phyloP scores from a whole-genome alignment of 2,329 filamentous ascomycete species.

The Monilinia fructicola region DNA sequence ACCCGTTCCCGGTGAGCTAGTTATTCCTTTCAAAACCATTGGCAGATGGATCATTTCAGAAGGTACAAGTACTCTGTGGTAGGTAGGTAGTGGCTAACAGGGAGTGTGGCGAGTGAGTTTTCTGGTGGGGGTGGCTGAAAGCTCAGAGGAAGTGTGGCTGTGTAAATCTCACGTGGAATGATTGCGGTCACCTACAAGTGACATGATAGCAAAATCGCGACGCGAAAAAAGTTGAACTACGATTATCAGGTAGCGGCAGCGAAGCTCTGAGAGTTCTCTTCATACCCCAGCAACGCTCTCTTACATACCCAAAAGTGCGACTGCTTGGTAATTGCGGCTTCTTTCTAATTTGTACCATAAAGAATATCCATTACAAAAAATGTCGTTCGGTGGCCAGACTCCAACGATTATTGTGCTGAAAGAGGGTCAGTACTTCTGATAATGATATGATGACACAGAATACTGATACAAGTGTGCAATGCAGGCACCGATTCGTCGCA shows the following conservation, averaged over 20 bases:
- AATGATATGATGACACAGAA: conserved; percentile 17
- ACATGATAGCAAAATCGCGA: conserved; percentile 23
- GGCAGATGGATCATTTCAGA: too few species aligned
- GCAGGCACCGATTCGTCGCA: conserved; percentile 95
- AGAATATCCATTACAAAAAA: conserved; percentile 42
- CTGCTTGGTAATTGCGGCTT: background rate
- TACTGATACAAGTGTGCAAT: conserved; percentile 29
- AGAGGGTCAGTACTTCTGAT: conserved; percentile 67
- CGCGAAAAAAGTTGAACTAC: conserved; percentile 24
- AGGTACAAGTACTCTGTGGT: too few species aligned
- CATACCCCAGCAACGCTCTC: conserved; percentile 16
- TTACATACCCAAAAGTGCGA: conserved; percentile 2
- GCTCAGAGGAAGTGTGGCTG: background rate
- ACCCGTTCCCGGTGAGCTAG: background rate
- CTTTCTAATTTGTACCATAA: conserved; percentile 14
- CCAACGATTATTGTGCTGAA: conserved; percentile 98
- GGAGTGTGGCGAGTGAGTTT: background rate
- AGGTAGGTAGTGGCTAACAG: background rate
- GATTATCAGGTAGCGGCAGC: conserved; percentile 19
- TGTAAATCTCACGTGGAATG: background rate
- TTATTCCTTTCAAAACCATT: too few species aligned
- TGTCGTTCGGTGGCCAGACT: conserved; percentile 97
- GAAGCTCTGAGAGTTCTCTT: conserved; percentile 15
- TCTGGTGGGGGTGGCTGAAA: conserved; percentile 19
- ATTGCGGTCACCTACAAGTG: background rate